Evolutionary conservation across 2,329 filamentous ascomycete genomes (phyloP), one percentile per base, ranked within the genome.

Genomic region (Orbilia quercus): DNA sequence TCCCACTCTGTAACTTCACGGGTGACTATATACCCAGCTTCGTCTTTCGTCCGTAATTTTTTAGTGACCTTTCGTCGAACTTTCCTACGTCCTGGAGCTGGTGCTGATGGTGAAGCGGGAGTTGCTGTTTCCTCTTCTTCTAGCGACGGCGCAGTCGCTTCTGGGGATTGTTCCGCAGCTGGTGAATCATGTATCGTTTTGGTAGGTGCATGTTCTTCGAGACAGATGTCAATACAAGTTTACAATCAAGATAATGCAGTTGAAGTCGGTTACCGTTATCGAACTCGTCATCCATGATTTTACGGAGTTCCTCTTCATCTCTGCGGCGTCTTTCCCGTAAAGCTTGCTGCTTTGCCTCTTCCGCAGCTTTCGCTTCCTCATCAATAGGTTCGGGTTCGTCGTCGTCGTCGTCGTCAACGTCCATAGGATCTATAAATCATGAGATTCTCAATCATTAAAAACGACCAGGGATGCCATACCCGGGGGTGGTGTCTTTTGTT

Each of bases 31-130:
- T 96, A 97, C 4, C 93, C 93, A 75, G 96, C 90, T 54, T 93
- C 91, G 76, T 97, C 93, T 80, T 92, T 89, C 63, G 90, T 86
- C 47, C 90, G 92, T 83, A 90, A 91, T 84, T 96, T 96, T 82
- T 91, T 92, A 87, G 91, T 91, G 6, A 97, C 87, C 77, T 89
- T 87, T 76, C 93, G 86, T 79, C 87, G 89, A 31, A 91, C 92
- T 75, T 92, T 87, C 70, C 91, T 85, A 40, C 92, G 86, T 0
- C 90, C 90, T 65, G 85, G 87, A 72, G 84, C 81, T 1, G 85
- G 81, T 1, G 84, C 85, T 5, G 89, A 82, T 4, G 86, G 82
- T 59, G 75, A 53, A 65, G 80, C 79, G 9, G 80, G 79, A 28
- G 81, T 79, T 20, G 82, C 80, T 2, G 81, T 77, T 70, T 81